These are phyloP conservation scores for Paramecium sexaurelia DNA, from an alignment of 73 alveolate species.

Conservation along the genomic window DNA sequence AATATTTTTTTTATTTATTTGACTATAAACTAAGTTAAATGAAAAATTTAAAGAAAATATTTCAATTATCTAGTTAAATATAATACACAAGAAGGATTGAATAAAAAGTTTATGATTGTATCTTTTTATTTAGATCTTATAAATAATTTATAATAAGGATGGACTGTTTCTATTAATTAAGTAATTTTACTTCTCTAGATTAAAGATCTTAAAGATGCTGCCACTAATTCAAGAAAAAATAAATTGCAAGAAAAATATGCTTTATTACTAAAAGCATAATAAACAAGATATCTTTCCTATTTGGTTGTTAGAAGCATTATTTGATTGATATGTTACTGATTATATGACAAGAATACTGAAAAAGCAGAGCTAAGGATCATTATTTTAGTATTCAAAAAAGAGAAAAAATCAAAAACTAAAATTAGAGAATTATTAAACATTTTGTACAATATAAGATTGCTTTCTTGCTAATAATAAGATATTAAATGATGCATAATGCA, in stretches of 20 bases:
- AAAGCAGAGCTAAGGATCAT: too few relatives aligned
- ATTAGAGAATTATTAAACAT: too few relatives aligned
- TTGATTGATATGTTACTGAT: too few relatives aligned
- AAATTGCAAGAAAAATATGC: constrained; percentile 52
- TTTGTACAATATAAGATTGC: too few relatives aligned
- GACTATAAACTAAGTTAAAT: constrained; percentile 15
- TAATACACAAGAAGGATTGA: not conserved
- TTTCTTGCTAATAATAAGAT: too few relatives aligned
- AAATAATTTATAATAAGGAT: constrained; percentile 30
- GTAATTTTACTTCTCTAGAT: constrained; percentile 60
- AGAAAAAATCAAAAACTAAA: too few relatives aligned
- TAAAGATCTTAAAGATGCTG: constrained; percentile 27
- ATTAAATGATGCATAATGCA: too few relatives aligned
- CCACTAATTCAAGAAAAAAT: constrained; percentile 10
- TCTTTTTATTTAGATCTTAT: constrained; percentile 58
- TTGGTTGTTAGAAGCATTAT: too few relatives aligned
- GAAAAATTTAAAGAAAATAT: not conserved
- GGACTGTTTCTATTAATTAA: constrained; percentile 47
- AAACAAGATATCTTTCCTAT: constrained; percentile 64
- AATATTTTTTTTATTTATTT: too few relatives aligned
- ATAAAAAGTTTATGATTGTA: constrained; percentile 67
- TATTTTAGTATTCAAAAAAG: too few relatives aligned
- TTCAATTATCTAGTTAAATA: constrained; percentile 16
- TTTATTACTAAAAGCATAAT: constrained; percentile 59
- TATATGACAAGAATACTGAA: too few relatives aligned